These are phyloP conservation scores for Cyberlindnera petersonii DNA, from an alignment of 805 yeast species.

Conservation along the genomic window DNA sequence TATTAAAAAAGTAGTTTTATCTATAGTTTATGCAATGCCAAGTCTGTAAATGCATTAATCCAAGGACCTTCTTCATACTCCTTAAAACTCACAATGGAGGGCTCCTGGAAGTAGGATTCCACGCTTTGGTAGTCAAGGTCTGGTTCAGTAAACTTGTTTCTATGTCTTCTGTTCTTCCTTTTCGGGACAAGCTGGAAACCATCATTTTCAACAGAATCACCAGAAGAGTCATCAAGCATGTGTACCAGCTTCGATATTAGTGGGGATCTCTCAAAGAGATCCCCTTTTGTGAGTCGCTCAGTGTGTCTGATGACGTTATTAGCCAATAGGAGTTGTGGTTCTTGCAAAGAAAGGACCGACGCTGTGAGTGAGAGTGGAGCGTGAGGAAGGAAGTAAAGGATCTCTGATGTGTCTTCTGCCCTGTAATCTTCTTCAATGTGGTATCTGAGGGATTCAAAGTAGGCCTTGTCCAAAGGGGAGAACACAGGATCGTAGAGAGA, in stretches of 20 bases:
- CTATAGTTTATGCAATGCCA: conserved; percentile 39
- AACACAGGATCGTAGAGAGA: conserved; percentile 68
- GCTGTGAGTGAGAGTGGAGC: conserved; percentile 59
- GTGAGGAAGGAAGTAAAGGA: conserved; percentile 67
- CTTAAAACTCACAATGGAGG: conserved; percentile 23
- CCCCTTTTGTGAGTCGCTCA: conserved; percentile 43
- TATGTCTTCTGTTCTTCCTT: conserved; percentile 26
- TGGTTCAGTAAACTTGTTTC: conserved; percentile 28
- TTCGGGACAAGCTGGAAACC: conserved; percentile 18
- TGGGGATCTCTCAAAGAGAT: conserved; percentile 42
- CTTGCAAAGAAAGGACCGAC: conserved; percentile 29
- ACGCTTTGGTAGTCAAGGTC: conserved; percentile 31
- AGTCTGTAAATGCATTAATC: conserved; percentile 51
- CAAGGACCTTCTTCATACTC: conserved; percentile 36
- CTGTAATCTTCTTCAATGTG: conserved; percentile 14
- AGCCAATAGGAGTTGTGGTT: conserved; percentile 43
- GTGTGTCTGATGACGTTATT: conserved; percentile 53
- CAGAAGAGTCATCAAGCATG: conserved; percentile 2
- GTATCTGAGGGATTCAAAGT: conserved; percentile 29
- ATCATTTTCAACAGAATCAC: conserved; percentile 12
- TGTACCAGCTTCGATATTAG: conserved; percentile 37
- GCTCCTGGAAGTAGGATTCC: conserved; percentile 31
- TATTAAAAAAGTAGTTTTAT: too few species aligned
- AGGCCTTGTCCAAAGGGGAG: conserved; percentile 38
- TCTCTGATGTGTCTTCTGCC: conserved; percentile 7